Base-by-base conservation (phyloP, 345 rosid genomes). In the Populus alba region DNA sequence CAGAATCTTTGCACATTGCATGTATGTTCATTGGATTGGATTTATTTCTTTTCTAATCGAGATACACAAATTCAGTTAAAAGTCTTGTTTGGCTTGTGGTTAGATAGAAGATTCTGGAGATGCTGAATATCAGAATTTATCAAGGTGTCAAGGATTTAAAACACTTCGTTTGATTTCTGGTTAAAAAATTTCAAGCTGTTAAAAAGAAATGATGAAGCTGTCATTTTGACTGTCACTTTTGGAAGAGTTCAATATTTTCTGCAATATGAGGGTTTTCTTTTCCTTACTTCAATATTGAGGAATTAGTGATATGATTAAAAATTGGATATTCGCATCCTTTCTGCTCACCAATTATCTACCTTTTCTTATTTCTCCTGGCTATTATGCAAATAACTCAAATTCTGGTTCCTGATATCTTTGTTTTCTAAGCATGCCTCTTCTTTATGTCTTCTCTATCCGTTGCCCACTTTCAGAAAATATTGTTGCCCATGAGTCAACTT, bases 151-250 rank as follows among this genome's bases (percentile, higher is more conserved):
- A 43, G 22, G 51, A 59, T 49, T 18, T 39, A 38, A 5, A 45
- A 45, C 33, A 27, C 39, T 8, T 71, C 13, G 23, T 47, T 27
- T 45, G 37, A 23, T 27, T 63, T 75, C 77, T 43, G 51, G 51
- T 43, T 23, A 41, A 61, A 51, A 27, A 45, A 45, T 15, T 22
- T 74, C 31, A 29, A 4, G 15, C 13, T 57, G 67, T n/a, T 59
- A 17, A 59, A 74, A 74, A 71, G 5, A 12, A 10, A n/a, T 25
- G 33, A 13, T 25, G 17, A 10, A 6, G 35, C 7, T 72, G 11
- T 59, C n/a, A 73, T 29, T 51, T 55, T 73, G 76, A 65, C 20
- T 10, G 45, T 73, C 51, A 35, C 57, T 74, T 74, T 74, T 17
- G 7, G 18, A 39, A 72, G 27, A 59, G 27, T 57, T n/a, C 11